These are phyloP conservation scores for Fusarium pseudoanthophilum DNA, from an alignment of 2,329 filamentous ascomycete genomes.

Conservation along the genomic window DNA sequence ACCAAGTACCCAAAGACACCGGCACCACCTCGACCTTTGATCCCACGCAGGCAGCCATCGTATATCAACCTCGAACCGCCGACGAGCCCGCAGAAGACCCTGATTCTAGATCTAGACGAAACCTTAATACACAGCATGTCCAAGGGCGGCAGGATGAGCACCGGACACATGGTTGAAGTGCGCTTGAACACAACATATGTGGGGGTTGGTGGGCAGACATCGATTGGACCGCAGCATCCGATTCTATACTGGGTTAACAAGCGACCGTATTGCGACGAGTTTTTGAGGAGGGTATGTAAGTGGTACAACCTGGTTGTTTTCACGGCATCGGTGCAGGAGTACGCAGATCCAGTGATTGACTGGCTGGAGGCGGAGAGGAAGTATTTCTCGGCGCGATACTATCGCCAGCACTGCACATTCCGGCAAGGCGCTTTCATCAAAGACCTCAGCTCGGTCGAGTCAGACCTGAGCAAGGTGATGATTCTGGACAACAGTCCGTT, in stretches of 20 bases:
- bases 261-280: constrained; percentile 95
- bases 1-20: constrained; percentile 93
- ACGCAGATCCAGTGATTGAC: constrained; percentile 98
- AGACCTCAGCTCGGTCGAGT: constrained; percentile 94
- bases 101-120: constrained; percentile 96
- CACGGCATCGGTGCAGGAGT: constrained; percentile 97
- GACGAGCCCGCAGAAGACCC: constrained; percentile 81
- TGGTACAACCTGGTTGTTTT: constrained; percentile 99
- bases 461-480: constrained; percentile 97
- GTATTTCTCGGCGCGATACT: constrained; percentile 93
- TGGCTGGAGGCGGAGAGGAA: constrained; percentile 98
- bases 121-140: constrained; percentile 98
- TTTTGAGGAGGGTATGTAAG: constrained; percentile 89
- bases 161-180: constrained; percentile 98
- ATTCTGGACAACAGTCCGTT: constrained; percentile 98
- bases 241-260: constrained; percentile 99
- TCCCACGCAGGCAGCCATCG: constrained; percentile 89
- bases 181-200: constrained; percentile 80
- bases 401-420: constrained; percentile 96
- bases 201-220: constrained; percentile 73
- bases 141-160: constrained; percentile 94
- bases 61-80: constrained; percentile 74
- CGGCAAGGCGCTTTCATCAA: constrained; percentile 98
- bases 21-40: constrained; percentile 86
- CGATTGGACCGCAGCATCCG: constrained; percentile 79